phyloP scores from a whole-genome alignment of 2,329 filamentous ascomycete genomes.

The Epichloe typhina region DNA sequence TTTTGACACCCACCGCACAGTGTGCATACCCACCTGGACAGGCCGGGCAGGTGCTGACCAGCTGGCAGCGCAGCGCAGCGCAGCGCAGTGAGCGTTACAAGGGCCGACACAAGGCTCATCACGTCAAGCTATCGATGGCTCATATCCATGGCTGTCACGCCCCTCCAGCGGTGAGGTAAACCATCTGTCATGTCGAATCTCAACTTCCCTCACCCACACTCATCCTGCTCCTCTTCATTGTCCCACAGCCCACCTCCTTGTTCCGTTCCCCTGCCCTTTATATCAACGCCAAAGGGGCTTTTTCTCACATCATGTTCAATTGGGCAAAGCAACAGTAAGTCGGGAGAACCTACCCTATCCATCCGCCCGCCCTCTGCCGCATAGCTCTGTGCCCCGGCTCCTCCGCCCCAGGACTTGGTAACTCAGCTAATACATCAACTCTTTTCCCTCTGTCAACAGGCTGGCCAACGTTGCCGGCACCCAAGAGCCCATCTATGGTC shows the following conservation, averaged over 20 bases:
- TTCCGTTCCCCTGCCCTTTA: not conserved
- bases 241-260: not conserved
- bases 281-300: not conserved
- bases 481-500: conserved; percentile 90
- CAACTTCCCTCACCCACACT: not conserved
- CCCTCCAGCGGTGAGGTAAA: not conserved
- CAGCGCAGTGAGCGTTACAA: too few species aligned
- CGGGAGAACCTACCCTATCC: conserved; percentile 4
- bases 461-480: conserved; percentile 79
- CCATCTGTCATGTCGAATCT: not conserved
- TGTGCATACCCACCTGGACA: too few species aligned
- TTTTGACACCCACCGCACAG: too few species aligned
- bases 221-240: not conserved
- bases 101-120: too few species aligned
- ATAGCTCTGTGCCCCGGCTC: not conserved
- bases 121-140: too few species aligned
- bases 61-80: too few species aligned
- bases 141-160: not conserved
- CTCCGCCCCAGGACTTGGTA: conserved; percentile 1
- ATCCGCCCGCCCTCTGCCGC: not conserved
- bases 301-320: conserved; percentile 59
- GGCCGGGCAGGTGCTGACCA: too few species aligned
- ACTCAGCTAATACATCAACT: conserved; percentile 2
- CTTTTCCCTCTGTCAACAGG: conserved; percentile 23
- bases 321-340: conserved; percentile 86